Percentiles rank a stretch among this genome's conserved stretches.
Conservation (phyloP, 495 filamentous ascomycete genomes). For the Penicillium longicatenatum region DNA sequence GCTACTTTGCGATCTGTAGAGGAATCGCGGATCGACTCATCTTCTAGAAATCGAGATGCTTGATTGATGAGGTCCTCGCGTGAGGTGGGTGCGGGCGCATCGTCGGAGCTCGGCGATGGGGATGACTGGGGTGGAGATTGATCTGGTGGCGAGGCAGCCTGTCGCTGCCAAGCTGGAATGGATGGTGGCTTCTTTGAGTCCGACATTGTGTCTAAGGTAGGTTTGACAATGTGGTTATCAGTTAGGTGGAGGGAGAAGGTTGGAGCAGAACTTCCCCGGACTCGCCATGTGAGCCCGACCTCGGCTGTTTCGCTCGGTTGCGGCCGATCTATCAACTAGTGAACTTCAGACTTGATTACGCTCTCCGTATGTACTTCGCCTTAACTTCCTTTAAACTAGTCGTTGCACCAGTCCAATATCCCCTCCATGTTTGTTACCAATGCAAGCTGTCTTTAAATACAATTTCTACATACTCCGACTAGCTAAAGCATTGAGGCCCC, state of each 20-base stretch:
- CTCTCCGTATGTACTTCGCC: no score
- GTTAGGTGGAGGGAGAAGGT: neutral
- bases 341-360: no score
- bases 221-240: neutral
- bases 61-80: slow-evolving; percentile 62
- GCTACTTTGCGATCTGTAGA: slow-evolving; percentile 70
- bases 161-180: slow-evolving; percentile 53
- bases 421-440: no score
- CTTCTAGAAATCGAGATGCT: slow-evolving; percentile 77
- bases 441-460: no score
- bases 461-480: no score
- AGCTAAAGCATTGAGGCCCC: no score
- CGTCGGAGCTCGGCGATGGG: slow-evolving; percentile 36
- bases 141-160: slow-evolving; percentile 18
- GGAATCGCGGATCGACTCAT: slow-evolving; percentile 71
- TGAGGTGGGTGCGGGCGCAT: slow-evolving; percentile 31
- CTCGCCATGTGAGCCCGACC: slow-evolving; percentile 11
- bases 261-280: slow-evolving; percentile 8
- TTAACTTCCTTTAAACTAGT: no score
- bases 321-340: neutral
- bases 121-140: slow-evolving; percentile 25
- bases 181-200: slow-evolving; percentile 36
- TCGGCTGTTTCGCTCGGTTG: slow-evolving; percentile 5
- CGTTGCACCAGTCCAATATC: no score
- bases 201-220: slow-evolving; percentile 35